Base-by-base conservation (phyloP, 345 rosid genomes). In the Excoecaria cochinchinensis region DNA sequence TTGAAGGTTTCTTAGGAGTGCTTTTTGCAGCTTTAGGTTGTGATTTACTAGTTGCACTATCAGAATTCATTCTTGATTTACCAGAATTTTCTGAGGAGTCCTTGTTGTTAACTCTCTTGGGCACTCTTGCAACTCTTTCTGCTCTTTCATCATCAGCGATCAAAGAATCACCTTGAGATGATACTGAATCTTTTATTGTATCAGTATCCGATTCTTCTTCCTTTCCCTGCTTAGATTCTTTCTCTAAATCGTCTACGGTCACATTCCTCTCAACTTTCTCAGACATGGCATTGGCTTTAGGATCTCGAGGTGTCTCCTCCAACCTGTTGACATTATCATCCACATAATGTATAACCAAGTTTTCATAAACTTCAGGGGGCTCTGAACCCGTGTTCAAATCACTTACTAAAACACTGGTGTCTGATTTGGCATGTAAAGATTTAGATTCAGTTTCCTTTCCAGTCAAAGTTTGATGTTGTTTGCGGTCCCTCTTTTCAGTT, bases 151-250 rank as follows among this genome's bases (percentile, higher is more conserved):
- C 92, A 73, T 88, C 92, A 0, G 79, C 80, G 16, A 72, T 66
- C 48, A 72, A 70, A 5, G 81, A 78, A 76, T 87, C 89, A 10
- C 87, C 88, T 16, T 81, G 87, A 67, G 90, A 89, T 47, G 90
- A 91, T 52, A 77, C 76, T 56, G 91, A 89, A 85, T 85, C 91
- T 68, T 82, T 80, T 44, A 69, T 74, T 1, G 91, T 84, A 46
- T 89, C 95, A 10, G 91, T 31, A 73, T 85, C 94, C 24, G 92
- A 87, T 59, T 75, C 89, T 22, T 83, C 90, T 82, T 84, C 84
- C 78, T 82, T 86, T 19, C 82, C 85, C 69, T 75, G 80, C 80
- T 72, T 76, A 51, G 71, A 21, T 42, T 84, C 87, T 60, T 74
- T 81, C 67, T 86, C 91, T 59, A 87, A 72, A 44, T 86, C 84